Evolutionary conservation across 768 basidiomycete species (phyloP), one percentile per base, ranked within the genome.

Genomic region (Rossbeevera mucosa): DNA sequence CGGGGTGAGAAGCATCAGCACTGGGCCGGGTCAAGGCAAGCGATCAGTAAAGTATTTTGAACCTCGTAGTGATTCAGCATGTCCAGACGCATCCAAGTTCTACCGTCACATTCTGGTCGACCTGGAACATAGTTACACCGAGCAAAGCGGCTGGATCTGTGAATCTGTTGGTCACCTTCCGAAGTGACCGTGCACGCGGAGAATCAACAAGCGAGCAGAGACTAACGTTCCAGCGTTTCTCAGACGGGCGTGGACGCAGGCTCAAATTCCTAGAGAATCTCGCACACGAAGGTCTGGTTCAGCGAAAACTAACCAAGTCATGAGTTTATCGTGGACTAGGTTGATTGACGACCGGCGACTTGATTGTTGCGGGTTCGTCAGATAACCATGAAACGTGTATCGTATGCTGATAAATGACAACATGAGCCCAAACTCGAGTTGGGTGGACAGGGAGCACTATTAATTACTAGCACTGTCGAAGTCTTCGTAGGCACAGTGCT

Each of bases 221-320:
- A 3, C n/a, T 4, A 13, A 21, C 14, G 31, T 44, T 46, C 24
- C 33, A 3, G 47, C 22, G 7, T 18, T 7, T 24, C 29, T 21
- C 55, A 59, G 30, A 9, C 45, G 7, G 50, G 51, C 1, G 45
- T 33, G 30, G 55, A 59, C 9, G 47, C 55, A 13, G 52, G 56
- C 8, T 50, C 43, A 9, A 64, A 66, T 18, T 60, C 64, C 14
- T 67, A 60, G 64, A 51, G 65, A 48, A 60, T 66, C 29, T 54
- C 57, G 38, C 55, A 59, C 36, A 57, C 64, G 60, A 66, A 62
- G 28, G 55, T 48, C 14, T 64, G 65, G 64, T 62, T 66, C 40
- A 59, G 31, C 42, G 65, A 66, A 46, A 67, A 63, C 38, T 52
- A 45, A 45, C 2, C 63, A 67, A 26, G 63, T 59, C n/a, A 65